Evolutionary conservation across 495 filamentous ascomycete genomes (phyloP).

Genomic region (Penicillium soppii): DNA sequence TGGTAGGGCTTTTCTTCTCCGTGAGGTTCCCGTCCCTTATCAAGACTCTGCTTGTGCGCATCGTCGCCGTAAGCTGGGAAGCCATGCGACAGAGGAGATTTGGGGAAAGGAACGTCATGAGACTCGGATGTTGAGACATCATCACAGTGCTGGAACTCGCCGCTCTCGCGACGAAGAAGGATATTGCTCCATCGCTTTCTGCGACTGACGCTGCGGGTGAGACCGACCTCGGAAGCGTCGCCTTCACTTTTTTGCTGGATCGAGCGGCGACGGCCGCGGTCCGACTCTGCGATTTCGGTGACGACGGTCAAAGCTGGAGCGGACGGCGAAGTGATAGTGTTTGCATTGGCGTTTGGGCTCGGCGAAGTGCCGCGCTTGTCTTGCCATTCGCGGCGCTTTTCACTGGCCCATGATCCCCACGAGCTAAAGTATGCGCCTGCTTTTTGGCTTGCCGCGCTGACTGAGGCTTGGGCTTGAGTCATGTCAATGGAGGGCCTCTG

Average conservation of each 20-base stretch:
- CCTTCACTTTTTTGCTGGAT: conserved; percentile 35
- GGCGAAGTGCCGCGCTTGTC: conserved; percentile 38
- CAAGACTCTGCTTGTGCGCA: not conserved
- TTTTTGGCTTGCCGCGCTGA: conserved; percentile 65
- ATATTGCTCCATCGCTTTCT: conserved; percentile 49
- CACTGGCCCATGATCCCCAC: conserved; percentile 92
- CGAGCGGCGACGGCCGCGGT: conserved; percentile 34
- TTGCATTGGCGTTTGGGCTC: conserved; percentile 8
- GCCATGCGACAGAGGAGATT: conserved; percentile 38
- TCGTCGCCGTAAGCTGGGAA: conserved; percentile 21
- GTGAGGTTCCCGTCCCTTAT: not conserved
- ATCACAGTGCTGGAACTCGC: conserved; percentile 33
- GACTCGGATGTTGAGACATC: conserved; percentile 7
- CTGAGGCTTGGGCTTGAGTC: conserved; percentile 64
- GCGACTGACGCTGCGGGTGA: conserved; percentile 41
- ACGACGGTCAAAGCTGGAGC: conserved; percentile 27
- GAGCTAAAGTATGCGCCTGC: conserved; percentile 88
- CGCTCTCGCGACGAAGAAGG: conserved; percentile 38
- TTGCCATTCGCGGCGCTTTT: conserved; percentile 72
- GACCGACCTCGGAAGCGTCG: conserved; percentile 9
- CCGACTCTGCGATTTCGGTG: conserved; percentile 30
- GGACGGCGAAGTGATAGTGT: conserved; percentile 25
- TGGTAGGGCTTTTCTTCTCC: conserved; percentile 2
- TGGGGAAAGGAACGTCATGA: conserved; percentile 26
- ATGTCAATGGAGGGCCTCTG: conserved; percentile 54